A percentile compares a stretch with the other conserved stretches of the same genome.
Evolutionary conservation across 257 asterid species (phyloP).

Genomic region (Primulina huaijiensis): DNA sequence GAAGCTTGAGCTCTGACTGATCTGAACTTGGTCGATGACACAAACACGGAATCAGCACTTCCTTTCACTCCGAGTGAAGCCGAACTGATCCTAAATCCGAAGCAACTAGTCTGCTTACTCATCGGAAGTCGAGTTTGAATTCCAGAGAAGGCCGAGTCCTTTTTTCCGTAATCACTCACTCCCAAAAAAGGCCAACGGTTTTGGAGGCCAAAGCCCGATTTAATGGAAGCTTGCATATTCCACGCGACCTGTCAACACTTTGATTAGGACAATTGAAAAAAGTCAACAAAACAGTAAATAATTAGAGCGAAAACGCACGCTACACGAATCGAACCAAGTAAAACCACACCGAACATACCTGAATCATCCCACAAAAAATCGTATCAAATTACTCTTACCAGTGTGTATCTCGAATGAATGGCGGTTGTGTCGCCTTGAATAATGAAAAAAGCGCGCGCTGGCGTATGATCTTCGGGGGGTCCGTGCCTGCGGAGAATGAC

Average conservation of each 20-base stretch:
- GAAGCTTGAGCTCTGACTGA: constrained; percentile 54
- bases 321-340: not conserved
- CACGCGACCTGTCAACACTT: constrained; percentile 32
- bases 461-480: too few species aligned
- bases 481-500: not conserved
- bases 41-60: constrained; percentile 29
- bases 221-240: constrained; percentile 61
- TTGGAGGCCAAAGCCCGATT: constrained; percentile 31
- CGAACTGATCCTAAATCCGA: constrained; percentile 41
- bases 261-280: constrained; percentile 15
- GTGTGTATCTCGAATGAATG: too few species aligned
- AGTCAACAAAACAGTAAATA: constrained; percentile 30
- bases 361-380: too few species aligned
- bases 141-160: constrained; percentile 9
- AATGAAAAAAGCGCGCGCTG: too few species aligned
- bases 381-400: too few species aligned
- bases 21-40: constrained; percentile 54
- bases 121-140: constrained; percentile 21
- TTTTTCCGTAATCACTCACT: constrained; percentile 25
- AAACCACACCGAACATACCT: too few species aligned
- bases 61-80: constrained; percentile 45
- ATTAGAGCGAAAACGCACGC: not conserved
- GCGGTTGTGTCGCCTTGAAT: too few species aligned
- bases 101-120: constrained; percentile 42
- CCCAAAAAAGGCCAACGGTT: constrained; percentile 37